Base-by-base conservation (phyloP, 2,329 filamentous ascomycete species). In the Zalaria sp. region DNA sequence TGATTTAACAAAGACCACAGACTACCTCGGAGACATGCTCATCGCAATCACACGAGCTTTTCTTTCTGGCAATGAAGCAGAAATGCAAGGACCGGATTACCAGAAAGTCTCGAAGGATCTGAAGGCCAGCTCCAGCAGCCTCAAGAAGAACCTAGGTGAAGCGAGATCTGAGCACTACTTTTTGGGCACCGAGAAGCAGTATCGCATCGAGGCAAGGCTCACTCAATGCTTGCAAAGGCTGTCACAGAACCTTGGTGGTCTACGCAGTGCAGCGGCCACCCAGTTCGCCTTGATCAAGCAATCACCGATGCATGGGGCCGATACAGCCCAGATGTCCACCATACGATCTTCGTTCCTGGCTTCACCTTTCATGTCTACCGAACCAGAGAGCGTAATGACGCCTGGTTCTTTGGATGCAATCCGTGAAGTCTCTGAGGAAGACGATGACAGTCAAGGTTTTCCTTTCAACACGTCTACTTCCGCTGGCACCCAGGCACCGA, bases 111-210 rank as follows among this genome's bases (percentile, higher is more conserved):
- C 47, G 3, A 52, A 54, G 38, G 58, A 60, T 73, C 89, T 87
- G 61, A 77, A 75, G 49, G 68, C 74, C 3, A 76, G 77, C 2
- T 80, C 87, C 53, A 68, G 72, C 9, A 71, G 76, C 31, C 78
- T 95, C 57, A 77, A 81, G 40, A 84, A 81, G 56, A 81, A 84
- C 46, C 67, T 94, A 8, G 75, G 77, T 47, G 89, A 96, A 59
- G 83, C 88, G 9, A 93, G 89, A 57, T 80, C 85, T 44, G 89
- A 96, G 59, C 84, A 94, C 55, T 94, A 84, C 54, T 66, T 88
- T 2, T 60, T 86, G 4, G 89, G 89, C 2, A 79, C 76, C 3
- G 88, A 94, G 57, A 73, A 72, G 42, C 73, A 89, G 47, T 93
- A 93, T 57, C 71, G 73, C 32, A 71, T 93, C 3, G 84, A 95